These are phyloP conservation scores for Begonia loranthoides DNA, from an alignment of 306 rosid genomes.

Conservation along the genomic window DNA sequence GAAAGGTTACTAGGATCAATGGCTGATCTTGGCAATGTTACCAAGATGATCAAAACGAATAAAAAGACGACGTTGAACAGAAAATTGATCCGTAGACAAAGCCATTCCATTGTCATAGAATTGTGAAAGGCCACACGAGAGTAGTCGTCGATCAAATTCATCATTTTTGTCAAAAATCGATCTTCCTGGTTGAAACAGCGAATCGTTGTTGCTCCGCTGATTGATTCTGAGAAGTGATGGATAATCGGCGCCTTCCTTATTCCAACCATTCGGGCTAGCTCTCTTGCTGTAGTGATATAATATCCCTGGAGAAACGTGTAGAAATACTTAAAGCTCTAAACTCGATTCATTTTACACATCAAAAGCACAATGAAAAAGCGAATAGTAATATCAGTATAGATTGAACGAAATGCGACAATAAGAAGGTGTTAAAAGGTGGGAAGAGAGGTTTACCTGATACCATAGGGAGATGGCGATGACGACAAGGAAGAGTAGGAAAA, in stretches of 20 bases:
- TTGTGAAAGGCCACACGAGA: slow-evolving; percentile 66
- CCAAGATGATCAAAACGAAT: slow-evolving; percentile 49
- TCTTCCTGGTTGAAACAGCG: slow-evolving; percentile 58
- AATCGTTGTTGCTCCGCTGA: slow-evolving; percentile 46
- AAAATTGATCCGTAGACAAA: slow-evolving; percentile 54
- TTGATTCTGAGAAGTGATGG: slow-evolving; percentile 76
- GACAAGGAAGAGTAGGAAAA: slow-evolving; percentile 6
- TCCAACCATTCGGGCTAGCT: slow-evolving; percentile 62
- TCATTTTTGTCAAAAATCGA: slow-evolving; percentile 26
- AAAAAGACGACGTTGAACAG: slow-evolving; percentile 62
- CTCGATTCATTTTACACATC: too few species aligned
- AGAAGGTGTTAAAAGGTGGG: too few species aligned
- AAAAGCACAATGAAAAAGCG: too few species aligned
- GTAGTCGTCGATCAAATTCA: slow-evolving; percentile 38
- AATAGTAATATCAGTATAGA: too few species aligned
- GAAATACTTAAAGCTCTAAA: too few species aligned
- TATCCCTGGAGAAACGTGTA: slow-evolving; percentile 33
- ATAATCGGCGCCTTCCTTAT: slow-evolving; percentile 60
- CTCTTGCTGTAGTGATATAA: slow-evolving; percentile 63
- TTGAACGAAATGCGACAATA: too few species aligned
- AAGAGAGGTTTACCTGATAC: slow-evolving; percentile 10
- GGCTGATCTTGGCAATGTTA: slow-evolving; percentile 53
- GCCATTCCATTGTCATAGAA: slow-evolving; percentile 67
- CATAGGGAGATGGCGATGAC: slow-evolving; percentile 8
- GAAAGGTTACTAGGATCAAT: slow-evolving; percentile 56